A percentile compares a stretch with the other conserved stretches of the same genome.
phyloP scores from a whole-genome alignment of 352 stramenopile species.

The Phytopythium litorale region DNA sequence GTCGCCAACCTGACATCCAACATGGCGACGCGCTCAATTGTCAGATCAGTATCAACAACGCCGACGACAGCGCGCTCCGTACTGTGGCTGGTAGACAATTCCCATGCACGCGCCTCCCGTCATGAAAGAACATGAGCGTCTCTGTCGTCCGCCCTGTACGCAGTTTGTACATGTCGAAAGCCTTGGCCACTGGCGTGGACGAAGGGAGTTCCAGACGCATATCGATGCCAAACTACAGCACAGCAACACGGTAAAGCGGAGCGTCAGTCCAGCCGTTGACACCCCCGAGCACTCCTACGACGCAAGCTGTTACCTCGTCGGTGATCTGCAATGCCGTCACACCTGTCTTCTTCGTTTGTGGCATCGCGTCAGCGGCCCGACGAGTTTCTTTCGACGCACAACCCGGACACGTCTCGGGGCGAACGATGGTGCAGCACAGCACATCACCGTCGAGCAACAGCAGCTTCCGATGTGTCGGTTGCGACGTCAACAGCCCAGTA shows the following conservation, averaged over 20 bases:
- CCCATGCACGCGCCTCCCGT: background rate
- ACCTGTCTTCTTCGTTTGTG: background rate
- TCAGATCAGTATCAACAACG: background rate
- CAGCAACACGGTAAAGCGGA: background rate
- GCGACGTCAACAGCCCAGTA: background rate
- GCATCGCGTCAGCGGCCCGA: background rate
- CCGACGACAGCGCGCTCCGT: background rate
- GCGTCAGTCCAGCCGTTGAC: background rate
- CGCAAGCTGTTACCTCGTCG: background rate
- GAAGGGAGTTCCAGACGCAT: background rate
- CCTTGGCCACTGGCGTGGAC: background rate
- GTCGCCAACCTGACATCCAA: background rate
- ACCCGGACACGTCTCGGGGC: background rate
- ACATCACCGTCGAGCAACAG: background rate
- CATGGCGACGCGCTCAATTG: background rate
- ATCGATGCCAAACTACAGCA: background rate
- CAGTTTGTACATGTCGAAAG: background rate
- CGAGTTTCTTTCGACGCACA: background rate
- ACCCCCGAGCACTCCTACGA: background rate
- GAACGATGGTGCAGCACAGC: background rate
- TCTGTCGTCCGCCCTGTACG: background rate
- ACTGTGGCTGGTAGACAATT: background rate
- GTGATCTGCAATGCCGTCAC: background rate
- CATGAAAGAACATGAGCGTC: background rate
- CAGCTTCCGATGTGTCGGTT: background rate